Conservation (phyloP, 441 rosid genomes). For the Bruguiera hainesii region DNA sequence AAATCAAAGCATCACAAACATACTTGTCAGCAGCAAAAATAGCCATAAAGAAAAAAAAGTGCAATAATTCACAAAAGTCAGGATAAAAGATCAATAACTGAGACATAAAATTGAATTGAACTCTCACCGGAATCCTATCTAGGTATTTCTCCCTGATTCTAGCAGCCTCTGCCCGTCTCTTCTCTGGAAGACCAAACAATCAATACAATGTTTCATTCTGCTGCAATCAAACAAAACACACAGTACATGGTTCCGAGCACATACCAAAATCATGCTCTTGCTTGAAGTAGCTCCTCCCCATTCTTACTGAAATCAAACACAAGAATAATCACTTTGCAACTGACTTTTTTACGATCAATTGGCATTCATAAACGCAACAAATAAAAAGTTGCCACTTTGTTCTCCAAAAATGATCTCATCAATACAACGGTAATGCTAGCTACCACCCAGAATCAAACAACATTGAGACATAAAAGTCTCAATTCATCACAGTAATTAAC, state of each 20-base stretch:
- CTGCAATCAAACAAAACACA: neutral
- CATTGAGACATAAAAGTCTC: neutral
- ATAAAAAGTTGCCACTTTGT: neutral
- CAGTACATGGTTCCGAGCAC: neutral
- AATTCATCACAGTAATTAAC: neutral
- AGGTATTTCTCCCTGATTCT: conserved; percentile 70
- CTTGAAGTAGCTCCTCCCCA: conserved; percentile 70
- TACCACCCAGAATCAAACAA: neutral
- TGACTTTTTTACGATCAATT: neutral
- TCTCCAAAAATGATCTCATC: neutral
- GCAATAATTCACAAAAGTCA: neutral
- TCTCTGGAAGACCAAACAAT: conserved; percentile 34
- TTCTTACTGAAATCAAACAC: conserved; percentile 31
- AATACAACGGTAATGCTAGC: neutral
- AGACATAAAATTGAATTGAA: neutral
- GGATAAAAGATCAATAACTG: neutral
- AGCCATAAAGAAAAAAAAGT: neutral
- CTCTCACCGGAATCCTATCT: conserved; percentile 66
- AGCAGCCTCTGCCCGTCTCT: conserved; percentile 65
- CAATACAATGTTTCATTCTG: neutral
- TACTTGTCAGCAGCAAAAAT: neutral
- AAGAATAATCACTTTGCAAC: conserved; percentile 8
- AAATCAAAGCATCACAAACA: neutral
- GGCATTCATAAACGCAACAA: neutral
- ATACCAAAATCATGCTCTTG: conserved; percentile 72